Evolutionary conservation across 2,329 filamentous ascomycete genomes (phyloP).

Genomic region (Parafenestella ontariensis): DNA sequence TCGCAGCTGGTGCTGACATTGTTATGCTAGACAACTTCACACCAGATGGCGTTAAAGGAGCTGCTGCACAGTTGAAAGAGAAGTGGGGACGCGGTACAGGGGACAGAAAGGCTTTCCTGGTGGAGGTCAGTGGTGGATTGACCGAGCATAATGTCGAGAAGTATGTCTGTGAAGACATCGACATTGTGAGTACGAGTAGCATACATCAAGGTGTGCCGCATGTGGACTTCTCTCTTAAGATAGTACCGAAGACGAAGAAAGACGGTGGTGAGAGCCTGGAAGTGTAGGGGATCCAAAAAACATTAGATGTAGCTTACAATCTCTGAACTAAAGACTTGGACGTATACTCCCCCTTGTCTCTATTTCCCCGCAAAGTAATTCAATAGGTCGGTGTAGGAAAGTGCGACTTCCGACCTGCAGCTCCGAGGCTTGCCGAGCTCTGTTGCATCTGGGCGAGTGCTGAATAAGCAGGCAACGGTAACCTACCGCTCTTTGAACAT

Average conservation of each 20-base stretch:
- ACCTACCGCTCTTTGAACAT: neutral
- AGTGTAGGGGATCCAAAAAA: constrained; percentile 1
- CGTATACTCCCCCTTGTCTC: neutral
- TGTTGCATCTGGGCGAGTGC: neutral
- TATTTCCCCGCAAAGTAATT: neutral
- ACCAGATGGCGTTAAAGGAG: constrained; percentile 75
- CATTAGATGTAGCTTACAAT: neutral
- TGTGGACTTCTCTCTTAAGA: constrained; percentile 96
- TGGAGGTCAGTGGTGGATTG: constrained; percentile 93
- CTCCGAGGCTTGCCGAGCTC: constrained; percentile 1
- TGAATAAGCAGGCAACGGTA: neutral
- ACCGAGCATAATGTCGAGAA: constrained; percentile 81
- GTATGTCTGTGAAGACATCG: constrained; percentile 84
- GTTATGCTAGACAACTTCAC: constrained; percentile 98
- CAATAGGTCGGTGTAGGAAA: neutral
- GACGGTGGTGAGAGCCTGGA: constrained; percentile 20
- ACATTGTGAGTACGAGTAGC: constrained; percentile 94
- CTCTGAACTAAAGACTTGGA: neutral
- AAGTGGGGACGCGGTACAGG: constrained; percentile 74
- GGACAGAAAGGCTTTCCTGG: constrained; percentile 68
- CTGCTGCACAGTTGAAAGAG: constrained; percentile 77
- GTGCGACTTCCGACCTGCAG: neutral
- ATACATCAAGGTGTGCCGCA: constrained; percentile 96
- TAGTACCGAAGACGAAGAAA: constrained; percentile 59
- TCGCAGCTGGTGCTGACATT: constrained; percentile 88